Base-by-base conservation (phyloP, 139 green algal genomes). In the Chlorokybus atmophyticus region DNA sequence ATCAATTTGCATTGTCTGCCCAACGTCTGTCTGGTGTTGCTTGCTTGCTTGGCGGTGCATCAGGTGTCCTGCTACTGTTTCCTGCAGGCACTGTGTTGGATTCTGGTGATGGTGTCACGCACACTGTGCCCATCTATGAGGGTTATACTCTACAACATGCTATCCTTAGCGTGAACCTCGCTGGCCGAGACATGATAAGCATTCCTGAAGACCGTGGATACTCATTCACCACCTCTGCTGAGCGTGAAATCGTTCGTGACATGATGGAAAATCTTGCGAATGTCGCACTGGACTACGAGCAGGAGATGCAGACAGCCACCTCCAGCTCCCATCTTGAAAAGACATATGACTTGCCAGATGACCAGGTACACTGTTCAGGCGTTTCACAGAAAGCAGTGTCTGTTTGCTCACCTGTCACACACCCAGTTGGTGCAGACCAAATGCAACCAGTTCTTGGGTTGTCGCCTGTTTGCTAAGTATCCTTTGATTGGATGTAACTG, bases 291-390 rank as follows among this genome's bases (percentile, higher is more conserved):
- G 68, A 77, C 74, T 97, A 90, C 65, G 90, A 97, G 70, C 67
- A 85, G 55, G 90, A 98, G 75, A 81, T 95, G 76, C 70, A 78
- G 21, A 95, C 82, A 29, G 62, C 75, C 17, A 51, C 76, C 21
- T 73, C 66, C 54, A 85, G 65, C 55, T 90, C 79, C 32, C 83
- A 82, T 19, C 66, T 95, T 5, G 91, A 98, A 75, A 97, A 96
- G 82, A 86, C 70, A 32, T 79, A 76, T 64, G 73, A 80, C 40
- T 52, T 79, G 41, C 70, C 74, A 25, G 61, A 70, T 32, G 30
- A 72, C 28, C 82, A 96, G 82, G 75, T 95, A 14, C n/a, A n/a
- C n/a, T n/a, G n/a, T n/a, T n/a, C n/a, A n/a, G n/a, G n/a, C n/a
- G n/a, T 94, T 96, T n/a, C n/a, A n/a, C n/a, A n/a, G n/a, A n/a